These are phyloP conservation scores for Colletotrichum echinochloae DNA, from an alignment of 2,329 filamentous ascomycete genomes.

Conservation along the genomic window DNA sequence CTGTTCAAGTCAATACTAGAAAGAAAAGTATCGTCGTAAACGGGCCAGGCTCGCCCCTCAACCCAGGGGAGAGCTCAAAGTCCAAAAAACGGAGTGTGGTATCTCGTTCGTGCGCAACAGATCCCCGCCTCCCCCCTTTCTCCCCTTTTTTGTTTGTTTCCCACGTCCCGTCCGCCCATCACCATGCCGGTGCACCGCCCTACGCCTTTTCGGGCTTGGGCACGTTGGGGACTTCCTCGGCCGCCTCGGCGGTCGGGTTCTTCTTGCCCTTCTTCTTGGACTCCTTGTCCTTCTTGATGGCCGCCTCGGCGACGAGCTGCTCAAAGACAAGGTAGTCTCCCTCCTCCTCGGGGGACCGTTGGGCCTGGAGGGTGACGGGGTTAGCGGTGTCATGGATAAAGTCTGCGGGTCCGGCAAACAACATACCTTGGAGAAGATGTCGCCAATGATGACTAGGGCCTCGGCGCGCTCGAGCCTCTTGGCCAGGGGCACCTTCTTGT, in stretches of 20 bases:
- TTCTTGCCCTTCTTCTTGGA: slow-evolving; percentile 75
- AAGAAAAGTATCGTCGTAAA: slow-evolving; percentile 3
- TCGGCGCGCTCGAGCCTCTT: slow-evolving; percentile 94
- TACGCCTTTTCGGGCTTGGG: slow-evolving; percentile 39
- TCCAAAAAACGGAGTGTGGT: slow-evolving; percentile 15
- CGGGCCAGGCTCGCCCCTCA: neutral
- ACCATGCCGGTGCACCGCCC: neutral
- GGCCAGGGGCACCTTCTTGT: slow-evolving; percentile 79
- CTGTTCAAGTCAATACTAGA: slow-evolving; percentile 6
- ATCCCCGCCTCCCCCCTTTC: neutral
- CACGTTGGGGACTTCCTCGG: slow-evolving; percentile 47
- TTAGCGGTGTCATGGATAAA: slow-evolving; percentile 32
- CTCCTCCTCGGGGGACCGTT: slow-evolving; percentile 93
- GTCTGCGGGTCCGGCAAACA: neutral
- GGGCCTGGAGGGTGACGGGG: slow-evolving; percentile 69
- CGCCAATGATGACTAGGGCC: slow-evolving; percentile 87
- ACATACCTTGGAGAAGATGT: slow-evolving; percentile 86
- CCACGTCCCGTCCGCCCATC: neutral
- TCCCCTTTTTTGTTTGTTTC: neutral
- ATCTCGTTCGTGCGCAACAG: slow-evolving; percentile 18
- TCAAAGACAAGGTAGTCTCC: slow-evolving; percentile 99
- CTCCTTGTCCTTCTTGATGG: slow-evolving; percentile 93
- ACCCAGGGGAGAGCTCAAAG: slow-evolving; percentile 6
- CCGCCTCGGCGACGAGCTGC: slow-evolving; percentile 95
- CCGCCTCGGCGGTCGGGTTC: slow-evolving; percentile 52